A percentile compares a stretch with the other conserved stretches of the same genome.
These are phyloP conservation scores for Spergularia marina DNA, from an alignment of 148 eudicot genomes.

Conservation along the genomic window DNA sequence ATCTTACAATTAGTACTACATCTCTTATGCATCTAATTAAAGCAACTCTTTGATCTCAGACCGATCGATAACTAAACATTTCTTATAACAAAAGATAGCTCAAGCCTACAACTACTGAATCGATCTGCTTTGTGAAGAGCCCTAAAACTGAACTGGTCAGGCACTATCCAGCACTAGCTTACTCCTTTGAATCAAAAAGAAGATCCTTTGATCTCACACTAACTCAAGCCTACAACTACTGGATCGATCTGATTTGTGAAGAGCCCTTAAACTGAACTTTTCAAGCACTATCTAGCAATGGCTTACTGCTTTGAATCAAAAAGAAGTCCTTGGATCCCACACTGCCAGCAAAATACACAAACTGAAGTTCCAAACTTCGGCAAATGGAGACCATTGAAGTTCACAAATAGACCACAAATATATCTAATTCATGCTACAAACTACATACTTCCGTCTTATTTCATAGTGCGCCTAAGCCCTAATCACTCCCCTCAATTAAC, in stretches of 20 bases:
- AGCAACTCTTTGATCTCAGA: neutral
- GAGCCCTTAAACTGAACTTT: neutral
- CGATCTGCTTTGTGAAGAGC: neutral
- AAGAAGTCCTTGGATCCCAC: neutral
- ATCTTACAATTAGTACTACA: too few species aligned
- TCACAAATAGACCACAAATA: neutral
- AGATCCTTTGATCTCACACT: too few species aligned
- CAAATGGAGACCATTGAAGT: too few species aligned
- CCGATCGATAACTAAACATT: too few species aligned
- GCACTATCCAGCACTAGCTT: neutral
- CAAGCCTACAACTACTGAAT: neutral
- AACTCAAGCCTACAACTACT: too few species aligned
- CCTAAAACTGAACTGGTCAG: neutral
- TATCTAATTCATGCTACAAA: neutral
- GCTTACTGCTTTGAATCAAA: neutral
- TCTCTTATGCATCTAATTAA: neutral
- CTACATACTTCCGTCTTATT: neutral
- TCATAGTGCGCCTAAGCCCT: neutral
- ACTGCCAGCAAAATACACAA: neutral
- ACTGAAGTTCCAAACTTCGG: neutral
- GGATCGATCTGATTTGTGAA: neutral
- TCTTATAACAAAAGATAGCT: neutral
- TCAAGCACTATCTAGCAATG: neutral
- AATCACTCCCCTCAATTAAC: neutral
- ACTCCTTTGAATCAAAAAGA: too few species aligned